These are phyloP conservation scores for Alternaria panax DNA, from an alignment of 2,329 filamentous ascomycete species.

Conservation along the genomic window DNA sequence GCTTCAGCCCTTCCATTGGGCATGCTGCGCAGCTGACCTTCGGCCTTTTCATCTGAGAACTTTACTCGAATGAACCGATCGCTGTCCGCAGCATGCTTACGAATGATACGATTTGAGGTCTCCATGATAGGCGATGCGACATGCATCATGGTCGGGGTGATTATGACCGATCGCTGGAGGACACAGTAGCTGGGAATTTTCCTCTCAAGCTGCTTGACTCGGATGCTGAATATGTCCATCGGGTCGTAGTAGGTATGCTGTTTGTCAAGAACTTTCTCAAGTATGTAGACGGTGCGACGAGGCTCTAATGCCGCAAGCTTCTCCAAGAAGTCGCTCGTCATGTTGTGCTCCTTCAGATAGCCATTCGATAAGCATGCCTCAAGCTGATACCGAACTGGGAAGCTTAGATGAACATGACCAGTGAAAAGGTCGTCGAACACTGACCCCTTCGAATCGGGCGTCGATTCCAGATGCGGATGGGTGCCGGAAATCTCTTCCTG, in stretches of 20 bases:
- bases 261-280: conserved; percentile 76
- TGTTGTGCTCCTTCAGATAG: conserved; percentile 76
- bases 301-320: conserved; percentile 63
- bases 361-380: conserved; percentile 90
- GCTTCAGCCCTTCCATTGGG: conserved; percentile 55
- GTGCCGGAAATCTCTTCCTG: conserved; percentile 40
- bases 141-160: conserved; percentile 86
- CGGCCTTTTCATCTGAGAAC: conserved; percentile 80
- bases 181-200: conserved; percentile 75
- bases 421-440: conserved; percentile 43
- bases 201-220: conserved; percentile 26
- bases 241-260: conserved; percentile 71
- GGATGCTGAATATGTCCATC: conserved; percentile 72
- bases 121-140: conserved; percentile 81
- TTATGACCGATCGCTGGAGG: conserved; percentile 74
- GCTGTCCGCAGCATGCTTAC: conserved; percentile 70
- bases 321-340: conserved; percentile 72
- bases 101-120: conserved; percentile 84
- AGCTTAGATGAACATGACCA: conserved; percentile 52
- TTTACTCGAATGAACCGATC: conserved; percentile 89
- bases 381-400: conserved; percentile 83
- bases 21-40: conserved; percentile 49
- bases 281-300: conserved; percentile 66
- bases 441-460: conserved; percentile 10
- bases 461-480: conserved; percentile 27